Conservation (phyloP, 2,329 filamentous ascomycete genomes). For the Ophiostoma piceae region DNA sequence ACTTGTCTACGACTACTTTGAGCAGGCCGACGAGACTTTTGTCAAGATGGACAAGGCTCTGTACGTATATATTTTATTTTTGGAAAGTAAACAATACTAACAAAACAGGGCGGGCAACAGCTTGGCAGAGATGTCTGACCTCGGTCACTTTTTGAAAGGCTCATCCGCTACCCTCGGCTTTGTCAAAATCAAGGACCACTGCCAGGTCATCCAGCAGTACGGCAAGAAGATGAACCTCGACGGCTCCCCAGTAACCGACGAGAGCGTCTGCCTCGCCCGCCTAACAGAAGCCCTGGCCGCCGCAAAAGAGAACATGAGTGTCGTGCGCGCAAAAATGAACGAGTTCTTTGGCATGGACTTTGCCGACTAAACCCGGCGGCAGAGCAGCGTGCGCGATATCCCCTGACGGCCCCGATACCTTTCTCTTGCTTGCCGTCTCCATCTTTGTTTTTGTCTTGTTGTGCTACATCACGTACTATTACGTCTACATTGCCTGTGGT, state of each 20-base stretch:
- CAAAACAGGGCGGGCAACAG: constrained; percentile 43
- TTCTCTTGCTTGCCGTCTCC: not conserved
- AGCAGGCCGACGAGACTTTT: constrained; percentile 84
- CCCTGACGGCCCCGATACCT: not conserved
- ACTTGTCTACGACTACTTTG: constrained; percentile 88
- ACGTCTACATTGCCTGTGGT: not conserved
- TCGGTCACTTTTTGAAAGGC: constrained; percentile 95
- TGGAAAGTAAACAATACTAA: not conserved
- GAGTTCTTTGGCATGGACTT: constrained; percentile 51
- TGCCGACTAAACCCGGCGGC: not conserved
- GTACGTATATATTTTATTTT: constrained; percentile 33
- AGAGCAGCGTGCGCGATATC: not conserved
- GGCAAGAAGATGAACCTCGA: constrained; percentile 77
- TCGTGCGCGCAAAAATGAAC: constrained; percentile 64
- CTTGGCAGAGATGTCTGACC: constrained; percentile 67
- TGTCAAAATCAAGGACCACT: constrained; percentile 83
- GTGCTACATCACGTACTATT: not conserved
- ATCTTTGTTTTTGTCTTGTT: not conserved
- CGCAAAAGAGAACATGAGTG: constrained; percentile 71
- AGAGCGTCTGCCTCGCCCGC: constrained; percentile 61
- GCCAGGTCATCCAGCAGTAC: constrained; percentile 94
- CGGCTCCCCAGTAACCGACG: constrained; percentile 61
- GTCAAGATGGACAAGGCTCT: constrained; percentile 72
- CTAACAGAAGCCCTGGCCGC: constrained; percentile 64
- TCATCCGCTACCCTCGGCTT: constrained; percentile 92